Percentiles rank a stretch among this genome's conserved stretches.
These are phyloP conservation scores for Taxillus chinensis DNA, from an alignment of 164 flowering plant genomes.

Conservation along the genomic window DNA sequence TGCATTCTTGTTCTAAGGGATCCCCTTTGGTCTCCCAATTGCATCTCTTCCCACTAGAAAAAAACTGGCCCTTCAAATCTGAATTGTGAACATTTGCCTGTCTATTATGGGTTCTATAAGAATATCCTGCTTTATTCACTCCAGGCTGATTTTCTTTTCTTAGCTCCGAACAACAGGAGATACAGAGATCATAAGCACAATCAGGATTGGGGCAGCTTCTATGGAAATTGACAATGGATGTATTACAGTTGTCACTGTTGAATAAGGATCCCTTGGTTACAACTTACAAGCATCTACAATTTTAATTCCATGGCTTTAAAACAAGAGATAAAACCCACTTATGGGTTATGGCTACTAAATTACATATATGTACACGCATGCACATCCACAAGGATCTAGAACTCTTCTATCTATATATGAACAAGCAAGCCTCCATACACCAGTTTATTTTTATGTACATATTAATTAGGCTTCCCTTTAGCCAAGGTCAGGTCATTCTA, in stretches of 20 bases:
- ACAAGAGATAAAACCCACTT: background rate
- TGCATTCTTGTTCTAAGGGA: conserved; percentile 4
- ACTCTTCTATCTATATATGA: too few relatives aligned
- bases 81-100: conserved; percentile 13
- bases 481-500: too few relatives aligned
- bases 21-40: conserved; percentile 20
- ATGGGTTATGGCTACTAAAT: too few relatives aligned
- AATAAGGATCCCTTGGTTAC: conserved; percentile 8
- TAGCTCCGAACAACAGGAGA: conserved; percentile 59
- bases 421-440: too few relatives aligned
- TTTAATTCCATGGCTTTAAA: background rate
- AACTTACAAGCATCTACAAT: background rate
- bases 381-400: too few relatives aligned
- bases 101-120: conserved; percentile 15
- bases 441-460: too few relatives aligned
- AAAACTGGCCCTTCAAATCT: conserved; percentile 7
- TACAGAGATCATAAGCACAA: conserved; percentile 76
- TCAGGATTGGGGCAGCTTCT: conserved; percentile 60
- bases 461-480: too few relatives aligned
- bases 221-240: conserved; percentile 64
- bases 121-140: conserved; percentile 24
- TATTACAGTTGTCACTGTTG: conserved; percentile 64
- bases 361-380: too few relatives aligned
- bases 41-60: conserved; percentile 5
- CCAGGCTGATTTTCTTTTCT: conserved; percentile 38